Evolutionary conservation across 805 yeast species (phyloP), one percentile per base, ranked within the genome.

Genomic region (Candida easanensis): DNA sequence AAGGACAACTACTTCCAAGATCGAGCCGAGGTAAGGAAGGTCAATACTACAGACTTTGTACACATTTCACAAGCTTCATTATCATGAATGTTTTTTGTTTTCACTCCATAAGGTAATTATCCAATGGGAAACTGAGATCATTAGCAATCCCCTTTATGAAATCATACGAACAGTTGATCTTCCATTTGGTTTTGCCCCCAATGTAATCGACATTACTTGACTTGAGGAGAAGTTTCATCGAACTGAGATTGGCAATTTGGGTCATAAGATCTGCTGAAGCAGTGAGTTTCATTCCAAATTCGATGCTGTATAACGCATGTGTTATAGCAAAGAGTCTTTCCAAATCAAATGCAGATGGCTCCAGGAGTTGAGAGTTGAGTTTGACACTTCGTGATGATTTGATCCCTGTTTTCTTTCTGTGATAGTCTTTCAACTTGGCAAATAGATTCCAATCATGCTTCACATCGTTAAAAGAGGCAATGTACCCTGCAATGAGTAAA

Each of bases 251-350:
- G 2, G 60, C 56, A 6, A 58, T 50, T 26, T 57, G 63, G 34
- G 67, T 62, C 53, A 64, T 60, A 7, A 70, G 49, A 39, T 65
- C 71, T 11, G 70, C 61, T 39, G 64, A 61, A 23, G 65, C 52
- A 1, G 46, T 33, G 7, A 66, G 35, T 6, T 45, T 66, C 53
- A 31, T 60, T 11, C 56, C 71, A 56, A 51, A 62, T 20, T 58
- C 73, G 53, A 53, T 71, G 18, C 70, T 74, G 55, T 77, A 79
- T 13, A 89, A 78, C 0, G 95, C 82, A 33, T 84, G 83, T 28
- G 85, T 69, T 19, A 90, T 86, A 0, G 97, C 95, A 45, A 86
- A 64, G 58, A 88, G 57, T 44, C 97, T 71, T 59, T 90, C 97
- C 36, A 88, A 60, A 27, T 82, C 86, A 61, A 89, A 89, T 25